Evolutionary conservation across 352 stramenopile genomes (phyloP).

Genomic region (Phytophthora nicotianae): DNA sequence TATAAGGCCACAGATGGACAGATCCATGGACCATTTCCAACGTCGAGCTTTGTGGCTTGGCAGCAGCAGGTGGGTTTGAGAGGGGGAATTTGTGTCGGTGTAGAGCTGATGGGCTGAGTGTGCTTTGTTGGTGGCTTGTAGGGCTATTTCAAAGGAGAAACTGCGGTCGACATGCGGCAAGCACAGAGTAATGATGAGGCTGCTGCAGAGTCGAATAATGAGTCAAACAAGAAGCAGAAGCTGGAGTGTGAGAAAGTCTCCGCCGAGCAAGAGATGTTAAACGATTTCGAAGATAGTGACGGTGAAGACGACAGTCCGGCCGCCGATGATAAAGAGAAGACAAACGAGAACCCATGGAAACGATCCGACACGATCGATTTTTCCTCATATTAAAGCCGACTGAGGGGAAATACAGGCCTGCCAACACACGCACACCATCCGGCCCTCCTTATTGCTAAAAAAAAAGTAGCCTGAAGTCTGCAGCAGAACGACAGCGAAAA

Average conservation of each 20-base stretch:
- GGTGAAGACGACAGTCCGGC: conserved; percentile 45
- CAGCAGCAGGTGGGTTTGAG: conserved; percentile 58
- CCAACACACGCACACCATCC: conserved; percentile 4
- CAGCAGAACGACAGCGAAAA: background rate
- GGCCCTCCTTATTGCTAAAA: conserved; percentile 6
- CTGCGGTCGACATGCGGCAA: conserved; percentile 74
- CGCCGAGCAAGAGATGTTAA: conserved; percentile 78
- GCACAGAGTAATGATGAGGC: conserved; percentile 14
- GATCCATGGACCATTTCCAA: conserved; percentile 79
- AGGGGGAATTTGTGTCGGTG: background rate
- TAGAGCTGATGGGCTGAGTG: conserved; percentile 2
- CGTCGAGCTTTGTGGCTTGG: conserved; percentile 77
- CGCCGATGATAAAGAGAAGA: conserved; percentile 17
- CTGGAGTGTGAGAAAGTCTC: conserved; percentile 47
- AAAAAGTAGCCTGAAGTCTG: background rate
- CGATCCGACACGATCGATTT: conserved; percentile 82
- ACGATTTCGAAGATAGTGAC: conserved; percentile 88
- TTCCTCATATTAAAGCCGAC: conserved; percentile 48
- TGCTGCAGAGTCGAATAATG: conserved; percentile 8
- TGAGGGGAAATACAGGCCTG: conserved; percentile 22
- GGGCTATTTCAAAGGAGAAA: conserved; percentile 82
- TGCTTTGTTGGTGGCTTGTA: conserved; percentile 20
- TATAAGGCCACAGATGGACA: conserved; percentile 74
- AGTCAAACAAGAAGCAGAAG: conserved; percentile 31
- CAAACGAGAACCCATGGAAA: conserved; percentile 50